These are phyloP conservation scores for Pythium vanterpoolii DNA, from an alignment of 352 stramenopile genomes.

Conservation along the genomic window DNA sequence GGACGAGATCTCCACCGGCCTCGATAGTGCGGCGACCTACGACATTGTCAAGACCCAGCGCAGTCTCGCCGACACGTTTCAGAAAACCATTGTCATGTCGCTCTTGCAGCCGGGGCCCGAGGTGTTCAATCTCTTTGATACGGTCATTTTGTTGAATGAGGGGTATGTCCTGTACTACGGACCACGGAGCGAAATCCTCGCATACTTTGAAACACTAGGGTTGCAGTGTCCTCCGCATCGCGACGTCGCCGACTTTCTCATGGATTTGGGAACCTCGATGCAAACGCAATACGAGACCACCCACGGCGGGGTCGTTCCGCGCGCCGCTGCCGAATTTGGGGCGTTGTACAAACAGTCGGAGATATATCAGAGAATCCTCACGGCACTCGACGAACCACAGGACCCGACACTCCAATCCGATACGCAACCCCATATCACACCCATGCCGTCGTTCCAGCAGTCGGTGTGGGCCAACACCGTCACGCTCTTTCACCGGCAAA, in stretches of 20 bases:
- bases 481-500: conserved; percentile 27
- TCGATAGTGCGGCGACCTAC: conserved; percentile 30
- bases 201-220: conserved; percentile 80
- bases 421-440: conserved; percentile 24
- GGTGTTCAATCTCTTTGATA: conserved; percentile 86
- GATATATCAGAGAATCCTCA: conserved; percentile 25
- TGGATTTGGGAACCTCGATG: conserved; percentile 49
- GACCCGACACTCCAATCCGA: conserved; percentile 85
- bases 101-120: conserved; percentile 74
- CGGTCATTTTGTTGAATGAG: conserved; percentile 89
- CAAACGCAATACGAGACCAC: conserved; percentile 9
- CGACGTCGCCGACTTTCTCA: conserved; percentile 91
- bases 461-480: conserved; percentile 1
- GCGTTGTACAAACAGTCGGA: conserved; percentile 18
- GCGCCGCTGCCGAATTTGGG: conserved; percentile 17
- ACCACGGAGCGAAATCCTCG: conserved; percentile 43
- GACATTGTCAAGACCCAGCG: conserved; percentile 35
- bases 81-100: conserved; percentile 48
- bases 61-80: conserved; percentile 28
- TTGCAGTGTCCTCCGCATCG: conserved; percentile 54
- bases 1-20: conserved; percentile 23
- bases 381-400: conserved; percentile 81
- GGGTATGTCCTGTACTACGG: conserved; percentile 79
- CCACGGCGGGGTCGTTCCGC: background rate
- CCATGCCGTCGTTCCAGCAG: conserved; percentile 6